A percentile compares a stretch with the other conserved stretches of the same genome.
Conservation (phyloP, 352 stramenopile species). For the Phytophthora hibernalis region DNA sequence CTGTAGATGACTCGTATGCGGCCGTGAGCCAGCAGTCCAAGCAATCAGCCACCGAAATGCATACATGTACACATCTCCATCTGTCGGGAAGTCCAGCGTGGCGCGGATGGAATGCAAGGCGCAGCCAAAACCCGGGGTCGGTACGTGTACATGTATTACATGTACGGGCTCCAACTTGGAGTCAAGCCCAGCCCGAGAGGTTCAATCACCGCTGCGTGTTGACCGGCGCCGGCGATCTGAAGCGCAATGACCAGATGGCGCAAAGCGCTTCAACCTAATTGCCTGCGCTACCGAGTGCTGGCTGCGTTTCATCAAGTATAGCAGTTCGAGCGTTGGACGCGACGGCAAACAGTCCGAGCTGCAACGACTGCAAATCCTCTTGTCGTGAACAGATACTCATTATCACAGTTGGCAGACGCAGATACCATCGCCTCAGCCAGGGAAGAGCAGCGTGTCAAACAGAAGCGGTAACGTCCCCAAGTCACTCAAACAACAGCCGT, state of each 20-base stretch:
- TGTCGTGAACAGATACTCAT: background rate
- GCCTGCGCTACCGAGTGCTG: background rate
- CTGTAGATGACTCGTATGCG: no score
- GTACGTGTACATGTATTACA: background rate
- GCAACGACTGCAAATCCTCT: background rate
- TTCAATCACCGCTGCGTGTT: constrained; percentile 26
- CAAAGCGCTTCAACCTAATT: constrained; percentile 19
- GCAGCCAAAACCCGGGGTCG: no score
- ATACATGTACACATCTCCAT: background rate
- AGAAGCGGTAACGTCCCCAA: background rate
- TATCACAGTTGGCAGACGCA: constrained; percentile 17
- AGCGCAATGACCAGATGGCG: constrained; percentile 18
- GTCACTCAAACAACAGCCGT: constrained; percentile 12
- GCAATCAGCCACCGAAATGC: constrained; percentile 2
- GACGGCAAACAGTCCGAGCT: background rate
- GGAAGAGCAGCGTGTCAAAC: constrained; percentile 10
- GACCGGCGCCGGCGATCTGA: constrained; percentile 11
- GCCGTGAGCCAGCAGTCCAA: background rate
- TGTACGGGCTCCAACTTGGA: no score
- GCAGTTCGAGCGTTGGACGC: constrained; percentile 2
- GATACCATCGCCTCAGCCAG: constrained; percentile 2
- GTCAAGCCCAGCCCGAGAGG: background rate
- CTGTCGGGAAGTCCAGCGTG: background rate
- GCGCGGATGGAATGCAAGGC: constrained; percentile 6
- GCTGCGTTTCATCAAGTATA: background rate